phyloP scores from a whole-genome alignment of 1,284 basidiomycete genomes.

The Leccinum proliferum region DNA sequence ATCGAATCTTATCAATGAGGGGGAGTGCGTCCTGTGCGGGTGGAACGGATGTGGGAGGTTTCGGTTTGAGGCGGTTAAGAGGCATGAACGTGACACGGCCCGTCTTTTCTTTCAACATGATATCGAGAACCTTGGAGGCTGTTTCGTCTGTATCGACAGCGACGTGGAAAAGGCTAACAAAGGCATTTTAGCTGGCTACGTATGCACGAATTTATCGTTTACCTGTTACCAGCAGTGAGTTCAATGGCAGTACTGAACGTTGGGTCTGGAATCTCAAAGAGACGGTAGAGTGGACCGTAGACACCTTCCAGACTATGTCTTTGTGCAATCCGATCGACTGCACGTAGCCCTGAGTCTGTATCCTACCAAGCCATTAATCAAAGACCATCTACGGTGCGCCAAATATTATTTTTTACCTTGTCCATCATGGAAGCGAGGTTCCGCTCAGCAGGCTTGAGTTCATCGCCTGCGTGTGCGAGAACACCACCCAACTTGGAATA shows the following conservation, averaged over 20 bases:
- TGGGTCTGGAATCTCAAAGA: constrained; percentile 87
- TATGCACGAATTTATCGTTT: constrained; percentile 8
- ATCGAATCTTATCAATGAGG: constrained; percentile 80
- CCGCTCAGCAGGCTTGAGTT: constrained; percentile 79
- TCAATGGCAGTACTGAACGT: constrained; percentile 94
- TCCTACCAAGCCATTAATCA: constrained; percentile 47
- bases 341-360: constrained; percentile 81
- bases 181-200: constrained; percentile 1
- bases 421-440: constrained; percentile 91
- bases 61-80: constrained; percentile 91
- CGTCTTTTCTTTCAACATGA: constrained; percentile 89
- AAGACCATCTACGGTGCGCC: neutral
- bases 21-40: constrained; percentile 88
- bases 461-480: constrained; percentile 71
- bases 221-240: constrained; percentile 93
- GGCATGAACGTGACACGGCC: constrained; percentile 99
- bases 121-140: constrained; percentile 81
- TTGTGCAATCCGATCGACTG: constrained; percentile 80
- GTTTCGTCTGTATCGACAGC: constrained; percentile 97
- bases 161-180: constrained; percentile 83
- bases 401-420: constrained; percentile 51
- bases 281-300: constrained; percentile 90
- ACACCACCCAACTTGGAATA: constrained; percentile 84
- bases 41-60: constrained; percentile 54
- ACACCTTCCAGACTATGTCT: constrained; percentile 74